Percentiles rank a stretch among this genome's conserved stretches.
Evolutionary conservation across 768 basidiomycete genomes (phyloP).

Genomic region (Russula earlei): DNA sequence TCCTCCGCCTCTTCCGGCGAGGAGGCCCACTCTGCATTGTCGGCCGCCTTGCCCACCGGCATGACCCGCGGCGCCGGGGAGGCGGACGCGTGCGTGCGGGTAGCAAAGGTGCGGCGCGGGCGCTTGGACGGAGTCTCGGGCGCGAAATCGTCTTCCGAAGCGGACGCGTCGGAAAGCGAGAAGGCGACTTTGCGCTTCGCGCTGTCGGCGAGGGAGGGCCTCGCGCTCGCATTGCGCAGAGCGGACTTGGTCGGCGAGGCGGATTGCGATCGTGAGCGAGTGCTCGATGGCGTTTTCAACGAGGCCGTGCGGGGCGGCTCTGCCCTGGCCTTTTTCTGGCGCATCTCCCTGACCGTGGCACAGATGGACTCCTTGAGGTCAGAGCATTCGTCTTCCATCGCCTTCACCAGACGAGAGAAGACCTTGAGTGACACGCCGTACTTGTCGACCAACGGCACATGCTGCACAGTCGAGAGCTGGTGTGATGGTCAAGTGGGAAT

Average conservation of each 20-base stretch:
- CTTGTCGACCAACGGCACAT: not conserved
- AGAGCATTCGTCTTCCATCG: slow-evolving; percentile 8
- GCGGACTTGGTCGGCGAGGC: slow-evolving; percentile 17
- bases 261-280: slow-evolving; percentile 7
- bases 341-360: not conserved
- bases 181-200: slow-evolving; percentile 18
- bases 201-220: not conserved
- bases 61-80: not conserved
- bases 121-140: slow-evolving; percentile 18
- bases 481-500: not conserved
- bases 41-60: slow-evolving; percentile 1
- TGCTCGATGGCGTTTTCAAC: not conserved
- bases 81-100: no score
- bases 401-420: not conserved
- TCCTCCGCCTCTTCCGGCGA: slow-evolving; percentile 6
- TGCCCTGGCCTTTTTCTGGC: not conserved
- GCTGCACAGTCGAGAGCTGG: not conserved
- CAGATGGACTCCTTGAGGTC: slow-evolving; percentile 5
- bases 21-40: not conserved
- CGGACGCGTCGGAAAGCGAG: slow-evolving; percentile 1
- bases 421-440: not conserved
- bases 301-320: not conserved
- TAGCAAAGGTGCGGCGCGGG: no score
- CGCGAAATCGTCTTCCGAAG: slow-evolving; percentile 2
- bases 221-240: not conserved